Evolutionary conservation across 345 rosid genomes (phyloP), one percentile per base, ranked within the genome.

Genomic region (Luvunga scandens): DNA sequence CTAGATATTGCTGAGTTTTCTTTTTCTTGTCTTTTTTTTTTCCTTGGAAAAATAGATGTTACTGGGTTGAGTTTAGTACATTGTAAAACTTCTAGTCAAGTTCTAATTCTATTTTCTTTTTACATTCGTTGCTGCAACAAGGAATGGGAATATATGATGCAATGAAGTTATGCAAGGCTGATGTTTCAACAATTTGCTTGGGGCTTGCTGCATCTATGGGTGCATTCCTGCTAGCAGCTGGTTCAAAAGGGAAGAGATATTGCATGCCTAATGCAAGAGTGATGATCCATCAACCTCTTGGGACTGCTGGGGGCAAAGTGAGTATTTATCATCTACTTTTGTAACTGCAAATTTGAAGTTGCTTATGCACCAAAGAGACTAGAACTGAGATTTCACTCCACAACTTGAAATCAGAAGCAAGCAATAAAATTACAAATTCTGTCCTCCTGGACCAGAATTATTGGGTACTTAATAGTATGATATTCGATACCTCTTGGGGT

Each of bases 101-200:
- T 66, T 48, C 76, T 80, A 33, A 71, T 78, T 42, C 3, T 57
- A 33, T 42, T 77, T 67, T 85, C 71, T 71, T 36, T 14, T 69
- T 56, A 65, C 9, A 39, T 22, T 74, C 70, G 5, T 76, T 59
- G 70, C n/a, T 77, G 62, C 45, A 30, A 88, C 69, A 73, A 95
- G 99, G 93, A 71, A 83, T 95, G 97, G 98, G 96, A 80, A 93
- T 95, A 55, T 95, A 95, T 85, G 99, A 93, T 88, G 94, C 96
- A 45, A 95, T 95, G 96, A 95, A 95, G 77, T 82, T 92, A 82
- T 92, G 97, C 83, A 93, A 93, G 79, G 99, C 99, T 34, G 99
- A 95, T 81, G 91, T 95, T 77, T 95, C 99, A 3, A 95, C 99
- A 69, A 88, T 95, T 85, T 95, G 99, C 81, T 73, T 93, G 33